Conservation (phyloP, 2,329 filamentous ascomycete species). For the Exserohilum turcica region DNA sequence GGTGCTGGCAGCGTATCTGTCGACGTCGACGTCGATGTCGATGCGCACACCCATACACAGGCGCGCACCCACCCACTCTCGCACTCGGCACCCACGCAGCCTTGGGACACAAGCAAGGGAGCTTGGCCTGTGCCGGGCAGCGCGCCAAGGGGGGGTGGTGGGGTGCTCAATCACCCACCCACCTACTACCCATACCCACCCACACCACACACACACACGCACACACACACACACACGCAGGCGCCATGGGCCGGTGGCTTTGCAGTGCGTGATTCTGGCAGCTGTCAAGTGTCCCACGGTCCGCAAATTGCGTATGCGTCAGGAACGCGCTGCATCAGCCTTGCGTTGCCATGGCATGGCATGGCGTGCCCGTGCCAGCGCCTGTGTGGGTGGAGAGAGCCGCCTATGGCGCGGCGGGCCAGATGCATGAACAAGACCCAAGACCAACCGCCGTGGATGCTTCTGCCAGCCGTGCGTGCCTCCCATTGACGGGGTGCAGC, state of each 20-base stretch:
- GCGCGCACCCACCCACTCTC: slow-evolving; percentile 1
- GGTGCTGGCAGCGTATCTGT: no score
- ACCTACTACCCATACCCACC: no score
- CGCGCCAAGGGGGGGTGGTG: slow-evolving; percentile 5
- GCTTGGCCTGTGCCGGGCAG: no score
- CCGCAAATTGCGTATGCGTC: slow-evolving; percentile 51
- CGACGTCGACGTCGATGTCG: neutral
- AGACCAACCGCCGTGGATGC: slow-evolving; percentile 21
- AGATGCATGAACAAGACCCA: slow-evolving; percentile 40
- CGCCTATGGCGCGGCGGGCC: slow-evolving; percentile 39
- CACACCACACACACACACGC: neutral
- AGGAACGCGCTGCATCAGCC: slow-evolving; percentile 51
- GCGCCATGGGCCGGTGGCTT: slow-evolving; percentile 28
- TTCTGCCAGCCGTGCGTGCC: slow-evolving; percentile 23
- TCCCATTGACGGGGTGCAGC: no score
- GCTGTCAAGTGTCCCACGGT: slow-evolving; percentile 45
- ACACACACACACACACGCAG: slow-evolving; percentile 1
- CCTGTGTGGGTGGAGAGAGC: slow-evolving; percentile 20
- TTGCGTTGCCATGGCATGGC: slow-evolving; percentile 36
- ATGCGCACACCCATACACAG: neutral
- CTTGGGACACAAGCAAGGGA: neutral
- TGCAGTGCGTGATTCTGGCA: slow-evolving; percentile 31
- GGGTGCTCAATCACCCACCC: slow-evolving; percentile 25
- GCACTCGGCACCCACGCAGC: slow-evolving; percentile 5
- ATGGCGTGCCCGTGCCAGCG: neutral